These are phyloP conservation scores for Ettlia oleoabundans DNA, from an alignment of 139 green algal species.

Conservation along the genomic window DNA sequence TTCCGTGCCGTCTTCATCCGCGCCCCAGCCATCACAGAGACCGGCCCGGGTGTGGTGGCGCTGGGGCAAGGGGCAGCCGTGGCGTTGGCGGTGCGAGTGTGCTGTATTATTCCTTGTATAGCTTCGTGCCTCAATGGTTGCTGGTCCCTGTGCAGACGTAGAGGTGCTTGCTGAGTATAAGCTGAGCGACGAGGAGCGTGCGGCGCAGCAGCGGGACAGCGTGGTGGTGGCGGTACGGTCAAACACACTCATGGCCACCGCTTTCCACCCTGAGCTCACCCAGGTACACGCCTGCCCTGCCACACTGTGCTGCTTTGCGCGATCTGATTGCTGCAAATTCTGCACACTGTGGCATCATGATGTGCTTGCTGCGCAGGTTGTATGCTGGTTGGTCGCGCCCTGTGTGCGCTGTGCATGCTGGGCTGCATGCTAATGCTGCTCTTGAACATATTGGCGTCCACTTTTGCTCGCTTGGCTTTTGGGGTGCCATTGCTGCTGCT, in stretches of 20 bases:
- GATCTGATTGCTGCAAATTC: no score
- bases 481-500: no score
- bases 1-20: constrained; percentile 81
- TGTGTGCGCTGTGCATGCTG: neutral
- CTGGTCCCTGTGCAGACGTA: constrained; percentile 54
- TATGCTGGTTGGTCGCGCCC: neutral
- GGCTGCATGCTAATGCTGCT: neutral
- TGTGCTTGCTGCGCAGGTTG: neutral
- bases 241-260: constrained; percentile 87
- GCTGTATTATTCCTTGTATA: neutral
- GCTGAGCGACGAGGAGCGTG: constrained; percentile 66
- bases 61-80: no score
- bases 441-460: no score
- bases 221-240: constrained; percentile 86
- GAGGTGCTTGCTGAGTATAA: constrained; percentile 84
- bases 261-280: constrained; percentile 98
- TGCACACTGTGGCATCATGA: neutral
- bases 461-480: no score
- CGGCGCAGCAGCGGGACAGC: constrained; percentile 31
- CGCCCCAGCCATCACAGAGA: constrained; percentile 88
- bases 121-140: neutral
- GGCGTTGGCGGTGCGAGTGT: no score
- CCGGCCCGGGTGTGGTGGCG: constrained; percentile 48
- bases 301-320: no score
- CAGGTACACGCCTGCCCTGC: no score